Conservation (phyloP, 2,329 filamentous ascomycete genomes). For the Thelonectria rubi region DNA sequence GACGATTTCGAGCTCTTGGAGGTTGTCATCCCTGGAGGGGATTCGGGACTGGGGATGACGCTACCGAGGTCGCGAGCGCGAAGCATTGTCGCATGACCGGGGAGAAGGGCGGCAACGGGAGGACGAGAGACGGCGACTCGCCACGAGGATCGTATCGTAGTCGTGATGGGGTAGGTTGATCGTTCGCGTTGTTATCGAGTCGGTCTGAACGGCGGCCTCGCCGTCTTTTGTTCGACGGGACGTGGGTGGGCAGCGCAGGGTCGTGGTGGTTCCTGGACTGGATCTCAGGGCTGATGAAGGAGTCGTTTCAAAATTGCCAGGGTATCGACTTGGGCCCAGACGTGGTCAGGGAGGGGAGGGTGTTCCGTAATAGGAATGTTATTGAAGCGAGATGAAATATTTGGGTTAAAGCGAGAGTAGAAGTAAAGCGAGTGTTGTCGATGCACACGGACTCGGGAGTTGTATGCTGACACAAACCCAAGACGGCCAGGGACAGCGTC, state of each 20-base stretch:
- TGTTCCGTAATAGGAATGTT: constrained; percentile 35
- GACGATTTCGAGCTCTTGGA: constrained; percentile 94
- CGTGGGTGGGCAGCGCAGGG: constrained; percentile 25
- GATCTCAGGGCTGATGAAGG: constrained; percentile 36
- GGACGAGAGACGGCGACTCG: constrained; percentile 32
- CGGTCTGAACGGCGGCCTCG: constrained; percentile 24
- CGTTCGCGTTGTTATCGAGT: not conserved
- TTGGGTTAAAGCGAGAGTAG: constrained; percentile 34
- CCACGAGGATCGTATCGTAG: constrained; percentile 20
- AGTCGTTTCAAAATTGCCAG: constrained; percentile 42
- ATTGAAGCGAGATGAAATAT: constrained; percentile 35
- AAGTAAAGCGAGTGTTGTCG: constrained; percentile 25
- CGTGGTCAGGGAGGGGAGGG: constrained; percentile 31
- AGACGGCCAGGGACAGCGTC: constrained; percentile 22
- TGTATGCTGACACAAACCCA: not conserved
- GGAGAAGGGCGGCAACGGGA: constrained; percentile 19
- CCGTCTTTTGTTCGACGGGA: constrained; percentile 35
- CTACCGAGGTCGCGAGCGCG: constrained; percentile 45
- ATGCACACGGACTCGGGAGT: not conserved
- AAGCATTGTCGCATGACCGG: constrained; percentile 49
- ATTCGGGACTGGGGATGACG: constrained; percentile 47
- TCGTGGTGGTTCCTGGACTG: constrained; percentile 37
- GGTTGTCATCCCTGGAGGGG: constrained; percentile 70
- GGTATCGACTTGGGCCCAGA: constrained; percentile 35
- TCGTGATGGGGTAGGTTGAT: constrained; percentile 5